A percentile compares a stretch with the other conserved stretches of the same genome.
These are phyloP conservation scores for Bacterosira constricta DNA, from an alignment of 108 stramenopile species.

Conservation along the genomic window DNA sequence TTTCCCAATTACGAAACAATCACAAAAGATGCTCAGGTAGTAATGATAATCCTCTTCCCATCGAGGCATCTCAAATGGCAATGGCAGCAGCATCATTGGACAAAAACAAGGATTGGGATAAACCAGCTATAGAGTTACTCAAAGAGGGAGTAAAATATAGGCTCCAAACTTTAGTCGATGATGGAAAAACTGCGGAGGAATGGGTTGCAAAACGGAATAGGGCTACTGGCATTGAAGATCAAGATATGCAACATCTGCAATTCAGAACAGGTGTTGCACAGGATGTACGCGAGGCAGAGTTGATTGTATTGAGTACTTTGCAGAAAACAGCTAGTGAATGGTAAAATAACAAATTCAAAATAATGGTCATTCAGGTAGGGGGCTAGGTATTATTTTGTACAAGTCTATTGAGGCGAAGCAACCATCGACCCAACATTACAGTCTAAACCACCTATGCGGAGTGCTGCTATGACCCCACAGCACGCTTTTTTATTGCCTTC, in stretches of 20 bases:
- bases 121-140: slow-evolving; percentile 23
- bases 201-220: slow-evolving; percentile 31
- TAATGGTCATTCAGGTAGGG: too few relatives aligned
- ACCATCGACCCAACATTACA: too few relatives aligned
- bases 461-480: too few relatives aligned
- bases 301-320: slow-evolving; percentile 30
- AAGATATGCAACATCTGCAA: slow-evolving; percentile 3
- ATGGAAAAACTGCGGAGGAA: slow-evolving; percentile 20
- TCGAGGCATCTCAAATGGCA: slow-evolving; percentile 38
- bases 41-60: slow-evolving; percentile 8
- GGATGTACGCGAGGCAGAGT: slow-evolving; percentile 40
- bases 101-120: slow-evolving; percentile 28
- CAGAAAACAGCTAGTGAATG: not conserved
- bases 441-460: too few relatives aligned
- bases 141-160: slow-evolving; percentile 32
- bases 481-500: too few relatives aligned
- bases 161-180: slow-evolving; percentile 19
- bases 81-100: slow-evolving; percentile 40
- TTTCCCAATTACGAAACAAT: slow-evolving; percentile 34
- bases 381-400: too few relatives aligned
- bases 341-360: not conserved
- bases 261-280: slow-evolving; percentile 24
- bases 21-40: slow-evolving; percentile 6
- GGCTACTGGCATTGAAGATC: not conserved
- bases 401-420: too few relatives aligned